These are phyloP conservation scores for Fonticula alba DNA, from an alignment of 78 protist species.

Conservation along the genomic window DNA sequence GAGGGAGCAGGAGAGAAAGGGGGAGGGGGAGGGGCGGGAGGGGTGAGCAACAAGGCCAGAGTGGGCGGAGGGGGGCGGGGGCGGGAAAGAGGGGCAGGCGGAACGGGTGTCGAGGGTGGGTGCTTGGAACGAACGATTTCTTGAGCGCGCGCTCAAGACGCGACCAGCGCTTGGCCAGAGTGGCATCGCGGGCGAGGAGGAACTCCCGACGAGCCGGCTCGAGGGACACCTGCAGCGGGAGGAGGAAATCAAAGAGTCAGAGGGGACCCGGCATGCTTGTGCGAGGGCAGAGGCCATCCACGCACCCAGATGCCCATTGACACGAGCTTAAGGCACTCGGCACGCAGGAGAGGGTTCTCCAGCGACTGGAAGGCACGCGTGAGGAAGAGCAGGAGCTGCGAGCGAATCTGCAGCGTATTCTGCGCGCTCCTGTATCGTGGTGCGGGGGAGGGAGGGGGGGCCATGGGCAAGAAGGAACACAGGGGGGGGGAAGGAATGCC, in stretches of 20 bases:
- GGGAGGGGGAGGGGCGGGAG: too few relatives aligned
- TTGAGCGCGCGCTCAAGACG: too few relatives aligned
- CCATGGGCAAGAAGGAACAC: background rate
- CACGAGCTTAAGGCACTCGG: background rate
- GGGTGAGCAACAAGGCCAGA: too few relatives aligned
- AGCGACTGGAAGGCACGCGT: background rate
- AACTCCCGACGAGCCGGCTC: too few relatives aligned
- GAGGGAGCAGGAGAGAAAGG: too few relatives aligned
- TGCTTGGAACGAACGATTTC: too few relatives aligned
- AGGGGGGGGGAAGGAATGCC: background rate
- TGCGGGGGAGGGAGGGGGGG: background rate
- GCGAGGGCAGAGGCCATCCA: background rate
- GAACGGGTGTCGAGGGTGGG: too few relatives aligned
- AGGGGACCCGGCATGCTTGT: background rate
- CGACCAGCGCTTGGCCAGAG: too few relatives aligned
- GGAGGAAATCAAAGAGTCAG: background rate
- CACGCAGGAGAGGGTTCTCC: slow-evolving; percentile 1
- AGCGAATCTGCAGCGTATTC: background rate
- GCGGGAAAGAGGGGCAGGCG: too few relatives aligned
- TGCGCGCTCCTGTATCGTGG: background rate
- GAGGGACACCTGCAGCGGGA: too few relatives aligned
- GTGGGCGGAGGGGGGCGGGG: too few relatives aligned
- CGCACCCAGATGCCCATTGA: slow-evolving; percentile 17
- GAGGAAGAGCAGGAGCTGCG: background rate
- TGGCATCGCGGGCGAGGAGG: too few relatives aligned